Percentiles rank a stretch among this genome's conserved stretches.
phyloP scores from a whole-genome alignment of 2,329 filamentous ascomycete species.

The Verticillium dahliae region DNA sequence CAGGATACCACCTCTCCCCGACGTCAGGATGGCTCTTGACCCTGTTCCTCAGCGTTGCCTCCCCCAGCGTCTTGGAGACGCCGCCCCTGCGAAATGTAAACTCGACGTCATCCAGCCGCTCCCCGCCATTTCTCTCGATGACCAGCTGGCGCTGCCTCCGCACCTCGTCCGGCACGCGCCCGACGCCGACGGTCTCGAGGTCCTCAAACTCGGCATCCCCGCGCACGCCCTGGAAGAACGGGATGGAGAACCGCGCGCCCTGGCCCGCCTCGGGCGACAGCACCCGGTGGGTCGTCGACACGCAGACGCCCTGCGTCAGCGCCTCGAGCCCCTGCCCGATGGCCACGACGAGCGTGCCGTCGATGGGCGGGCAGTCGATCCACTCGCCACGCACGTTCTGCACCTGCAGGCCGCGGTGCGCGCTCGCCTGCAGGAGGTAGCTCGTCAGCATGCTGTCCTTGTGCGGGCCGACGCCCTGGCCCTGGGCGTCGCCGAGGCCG shows the following conservation, averaged over 20 bases:
- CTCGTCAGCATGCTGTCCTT: slow-evolving; percentile 80
- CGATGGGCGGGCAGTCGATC: slow-evolving; percentile 74
- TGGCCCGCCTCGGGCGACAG: slow-evolving; percentile 64
- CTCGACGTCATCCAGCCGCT: slow-evolving; percentile 67
- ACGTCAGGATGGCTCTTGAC: slow-evolving; percentile 86
- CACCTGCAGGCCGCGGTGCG: slow-evolving; percentile 73
- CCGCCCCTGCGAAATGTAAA: slow-evolving; percentile 74
- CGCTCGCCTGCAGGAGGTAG: slow-evolving; percentile 73
- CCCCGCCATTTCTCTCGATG: slow-evolving; percentile 47
- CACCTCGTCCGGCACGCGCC: slow-evolving; percentile 54
- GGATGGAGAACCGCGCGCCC: slow-evolving; percentile 71
- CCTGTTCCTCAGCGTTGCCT: slow-evolving; percentile 78
- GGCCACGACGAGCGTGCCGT: slow-evolving; percentile 75
- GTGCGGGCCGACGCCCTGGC: slow-evolving; percentile 68
- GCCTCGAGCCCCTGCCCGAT: slow-evolving; percentile 86
- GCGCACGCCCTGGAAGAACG: slow-evolving; percentile 83
- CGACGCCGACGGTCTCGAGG: slow-evolving; percentile 56
- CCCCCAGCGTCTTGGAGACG: slow-evolving; percentile 62
- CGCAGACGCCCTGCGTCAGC: slow-evolving; percentile 75
- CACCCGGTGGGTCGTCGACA: slow-evolving; percentile 76
- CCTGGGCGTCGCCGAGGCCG: slow-evolving; percentile 34
- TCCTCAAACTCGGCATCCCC: slow-evolving; percentile 75
- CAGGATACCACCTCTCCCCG: slow-evolving; percentile 72
- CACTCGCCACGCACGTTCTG: slow-evolving; percentile 73
- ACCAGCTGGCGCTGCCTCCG: slow-evolving; percentile 54